Evolutionary conservation across 73 alveolate species (phyloP), one percentile per base, ranked within the genome.

Genomic region (Uronychia binucleata): DNA sequence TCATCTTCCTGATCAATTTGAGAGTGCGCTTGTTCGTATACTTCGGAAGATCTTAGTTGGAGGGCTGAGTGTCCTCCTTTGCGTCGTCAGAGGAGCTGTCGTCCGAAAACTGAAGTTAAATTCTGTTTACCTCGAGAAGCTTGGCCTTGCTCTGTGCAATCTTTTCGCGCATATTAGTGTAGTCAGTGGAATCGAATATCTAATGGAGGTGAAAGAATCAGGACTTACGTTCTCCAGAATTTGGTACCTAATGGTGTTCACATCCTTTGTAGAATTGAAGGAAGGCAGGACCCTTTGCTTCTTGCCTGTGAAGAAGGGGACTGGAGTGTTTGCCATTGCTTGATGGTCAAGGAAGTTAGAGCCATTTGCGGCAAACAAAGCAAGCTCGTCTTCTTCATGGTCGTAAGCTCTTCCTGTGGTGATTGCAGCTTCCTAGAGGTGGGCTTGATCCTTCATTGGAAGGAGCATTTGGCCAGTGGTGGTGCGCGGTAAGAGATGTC

Each of bases 121-220:
- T 30, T 30, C 30, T 32, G 34, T 30, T 88, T 75, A 88, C 86
- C 28, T 35, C 80, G 57, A 83, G 26, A 13, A 79, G 84, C 57
- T 89, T 75, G 78, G 87, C 31, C 34, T 77, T 81, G 78, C 84
- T 31, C 59, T 58, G 58, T 14, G 89, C 90, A 14, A 88, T 83
- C 34, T 77, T 59, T 57, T 88, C 91, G 34, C 83, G 82, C 34
- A 32, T 27, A 30, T 88, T 78, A n/a, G 82, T 81, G 34, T 88
- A 88, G 57, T 88, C 84, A 25, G 77, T 0, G 0, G 88, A 74
- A 76, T 88, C 91, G 30, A 81, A 88, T 1, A 88, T 88, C 94
- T 88, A 82, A 30, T 5, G 31, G 26, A 31, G 35, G 32, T 30
- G 0, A 30, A 29, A 30, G 26, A 28, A 0, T 30, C 1, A 25